Base-by-base conservation (phyloP, 805 yeast genomes). In the Sugiyamaella floridensis region DNA sequence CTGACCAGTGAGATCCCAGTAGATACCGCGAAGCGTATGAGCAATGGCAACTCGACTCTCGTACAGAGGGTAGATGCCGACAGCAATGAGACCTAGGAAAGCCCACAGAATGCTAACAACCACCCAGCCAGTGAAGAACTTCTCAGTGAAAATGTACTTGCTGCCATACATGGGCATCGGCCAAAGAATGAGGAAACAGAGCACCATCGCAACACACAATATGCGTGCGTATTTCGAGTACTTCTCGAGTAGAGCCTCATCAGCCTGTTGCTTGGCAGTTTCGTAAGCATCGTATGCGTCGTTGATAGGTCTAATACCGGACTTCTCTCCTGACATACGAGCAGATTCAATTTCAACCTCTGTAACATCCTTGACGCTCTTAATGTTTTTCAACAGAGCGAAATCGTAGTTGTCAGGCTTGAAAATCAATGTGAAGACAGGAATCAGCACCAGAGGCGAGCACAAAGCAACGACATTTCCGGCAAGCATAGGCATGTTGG, bases 131-230 rank as follows among this genome's bases (percentile, higher is more conserved):
- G 93, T 86, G 69, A 89, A 89, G 71, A 87, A 87, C 52, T 67
- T 69, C 67, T 79, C 82, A 50, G 87, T 80, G 69, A 89, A 89
- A 42, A 89, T 74, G 64, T 89, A 89, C 2, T 78, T 76, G 4
- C 84, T 64, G 32, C 96, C 97, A 67, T 84, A 89, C 93, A 89
- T 84, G 58, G 97, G 96, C 89, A 89, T 86, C 62, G 97, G 97
- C 93, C 95, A 88, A 29, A 89, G 63, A 37, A 89, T 76, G 32
- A 89, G 70, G 48, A 89, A 71, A 46, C 83, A 74, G 8, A 87
- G 59, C 5, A 88, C 81, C 59, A 87, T 74, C 43, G 77, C 70
- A 2, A 79, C 67, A 65, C 90, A 85, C 42, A 86, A 71, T 50
- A 70, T 70, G 40, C 79, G 77, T 1, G 90, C 93, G 42, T 71